Percentiles rank a stretch among this genome's conserved stretches.
These are phyloP conservation scores for Eucalyptus curtisii DNA, from an alignment of 345 rosid genomes.

Conservation along the genomic window DNA sequence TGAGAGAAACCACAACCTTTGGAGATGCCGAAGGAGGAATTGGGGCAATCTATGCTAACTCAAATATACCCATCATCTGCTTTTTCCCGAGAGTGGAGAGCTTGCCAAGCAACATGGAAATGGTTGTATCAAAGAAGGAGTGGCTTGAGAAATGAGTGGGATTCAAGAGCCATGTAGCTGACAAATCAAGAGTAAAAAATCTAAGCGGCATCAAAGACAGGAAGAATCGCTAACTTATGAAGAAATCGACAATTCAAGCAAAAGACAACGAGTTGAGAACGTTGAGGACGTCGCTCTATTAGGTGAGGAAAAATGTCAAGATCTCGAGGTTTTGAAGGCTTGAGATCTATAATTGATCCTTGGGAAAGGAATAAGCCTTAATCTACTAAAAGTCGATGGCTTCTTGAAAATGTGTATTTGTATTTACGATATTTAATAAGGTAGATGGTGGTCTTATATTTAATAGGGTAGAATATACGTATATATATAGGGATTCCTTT, in stretches of 20 bases:
- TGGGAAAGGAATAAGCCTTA: neutral
- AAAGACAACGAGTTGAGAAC: neutral
- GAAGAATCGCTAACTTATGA: neutral
- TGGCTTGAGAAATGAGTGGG: neutral
- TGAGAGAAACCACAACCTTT: neutral
- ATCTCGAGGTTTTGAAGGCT: neutral
- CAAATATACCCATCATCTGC: neutral
- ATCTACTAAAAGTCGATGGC: neutral
- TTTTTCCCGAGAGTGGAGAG: too few species aligned
- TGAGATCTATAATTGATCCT: neutral
- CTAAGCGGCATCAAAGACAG: fast-evolving
- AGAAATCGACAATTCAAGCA: too few species aligned
- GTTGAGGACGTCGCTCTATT: fast-evolving
- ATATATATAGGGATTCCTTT: neutral
- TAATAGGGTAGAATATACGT: neutral
- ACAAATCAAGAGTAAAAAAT: neutral
- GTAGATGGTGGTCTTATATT: neutral
- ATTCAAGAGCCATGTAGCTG: neutral
- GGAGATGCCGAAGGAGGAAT: neutral
- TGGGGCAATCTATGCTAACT: neutral
- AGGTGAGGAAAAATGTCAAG: neutral
- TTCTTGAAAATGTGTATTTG: neutral
- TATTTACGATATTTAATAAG: too few species aligned
- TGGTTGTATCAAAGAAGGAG: neutral
- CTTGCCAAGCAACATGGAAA: neutral